phyloP scores from a whole-genome alignment of 768 basidiomycete species.

The Mycena polygramma region DNA sequence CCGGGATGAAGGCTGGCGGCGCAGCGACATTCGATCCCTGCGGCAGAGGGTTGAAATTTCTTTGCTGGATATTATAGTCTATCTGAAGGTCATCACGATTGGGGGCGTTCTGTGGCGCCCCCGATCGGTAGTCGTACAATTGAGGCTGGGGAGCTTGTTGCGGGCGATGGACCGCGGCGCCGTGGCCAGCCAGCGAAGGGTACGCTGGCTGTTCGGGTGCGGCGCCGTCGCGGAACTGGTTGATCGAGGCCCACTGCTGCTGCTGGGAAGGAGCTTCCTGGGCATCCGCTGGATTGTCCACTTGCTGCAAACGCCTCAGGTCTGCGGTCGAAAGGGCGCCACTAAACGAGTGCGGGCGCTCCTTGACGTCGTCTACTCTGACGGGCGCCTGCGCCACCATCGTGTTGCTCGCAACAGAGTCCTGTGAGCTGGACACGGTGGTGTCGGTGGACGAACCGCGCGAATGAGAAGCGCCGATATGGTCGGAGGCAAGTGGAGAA shows the following conservation, averaged over 20 bases:
- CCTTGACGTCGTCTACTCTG: conserved; percentile 75
- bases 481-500: conserved; percentile 77
- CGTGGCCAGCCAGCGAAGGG: conserved; percentile 74
- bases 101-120: conserved; percentile 50
- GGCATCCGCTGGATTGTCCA: conserved; percentile 55
- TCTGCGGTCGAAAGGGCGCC: conserved; percentile 83
- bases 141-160: conserved; percentile 40
- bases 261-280: conserved; percentile 52
- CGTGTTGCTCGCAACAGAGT: conserved; percentile 68
- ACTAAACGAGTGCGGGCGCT: conserved; percentile 86
- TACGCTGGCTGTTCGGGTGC: conserved; percentile 65
- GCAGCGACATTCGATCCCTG: conserved; percentile 54
- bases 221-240: conserved; percentile 60
- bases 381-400: conserved; percentile 67
- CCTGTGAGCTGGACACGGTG: conserved; percentile 70
- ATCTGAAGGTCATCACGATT: conserved; percentile 62
- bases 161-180: conserved; percentile 61
- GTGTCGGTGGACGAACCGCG: conserved; percentile 89
- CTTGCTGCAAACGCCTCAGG: conserved; percentile 80
- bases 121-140: conserved; percentile 64
- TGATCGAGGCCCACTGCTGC: conserved; percentile 63
- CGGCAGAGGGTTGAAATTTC: conserved; percentile 63
- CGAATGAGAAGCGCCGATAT: conserved; percentile 78
- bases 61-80: conserved; percentile 72
- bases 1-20: conserved; percentile 62